Conservation (phyloP, 768 basidiomycete genomes). For the Lanmaoa rubissima region DNA sequence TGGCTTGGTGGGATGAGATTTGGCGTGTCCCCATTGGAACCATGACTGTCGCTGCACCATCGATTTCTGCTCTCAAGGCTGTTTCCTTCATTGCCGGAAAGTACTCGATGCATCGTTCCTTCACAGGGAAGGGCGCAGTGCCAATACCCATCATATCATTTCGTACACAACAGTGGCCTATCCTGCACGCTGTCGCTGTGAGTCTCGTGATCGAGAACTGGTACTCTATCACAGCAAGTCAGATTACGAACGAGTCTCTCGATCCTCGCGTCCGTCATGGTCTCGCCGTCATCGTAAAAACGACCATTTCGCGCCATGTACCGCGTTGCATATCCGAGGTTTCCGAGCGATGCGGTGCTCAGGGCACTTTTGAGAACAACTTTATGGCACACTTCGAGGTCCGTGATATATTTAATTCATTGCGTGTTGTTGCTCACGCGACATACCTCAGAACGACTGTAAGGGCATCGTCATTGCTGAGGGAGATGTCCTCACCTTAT, state of each 20-base stretch:
- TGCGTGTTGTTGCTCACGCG: no score
- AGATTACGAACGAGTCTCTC: no score
- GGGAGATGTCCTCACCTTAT: constrained; percentile 49
- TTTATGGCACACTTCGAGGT: constrained; percentile 58
- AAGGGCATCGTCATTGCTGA: constrained; percentile 61
- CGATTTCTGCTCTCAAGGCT: constrained; percentile 51
- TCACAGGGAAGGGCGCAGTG: constrained; percentile 42
- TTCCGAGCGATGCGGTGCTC: constrained; percentile 65
- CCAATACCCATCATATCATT: constrained; percentile 58
- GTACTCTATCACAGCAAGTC: constrained; percentile 37
- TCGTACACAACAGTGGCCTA: constrained; percentile 63
- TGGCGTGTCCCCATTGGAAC: constrained; percentile 57
- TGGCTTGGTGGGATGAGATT: constrained; percentile 56
- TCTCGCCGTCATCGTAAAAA: no score
- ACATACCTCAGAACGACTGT: constrained; percentile 33
- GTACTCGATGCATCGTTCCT: constrained; percentile 54
- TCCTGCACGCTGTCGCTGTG: constrained; percentile 51
- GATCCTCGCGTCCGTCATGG: no score
- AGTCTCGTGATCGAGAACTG: constrained; percentile 51
- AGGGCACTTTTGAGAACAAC: constrained; percentile 64
- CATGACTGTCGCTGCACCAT: constrained; percentile 47
- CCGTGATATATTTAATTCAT: constrained; percentile 4
- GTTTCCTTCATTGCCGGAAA: constrained; percentile 55
- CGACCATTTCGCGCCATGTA: constrained; percentile 38
- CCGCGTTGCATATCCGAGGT: constrained; percentile 50